Percentiles rank a stretch among this genome's conserved stretches.
Conservation (phyloP, 179 eudicot genomes). For the Drosera spatulata region DNA sequence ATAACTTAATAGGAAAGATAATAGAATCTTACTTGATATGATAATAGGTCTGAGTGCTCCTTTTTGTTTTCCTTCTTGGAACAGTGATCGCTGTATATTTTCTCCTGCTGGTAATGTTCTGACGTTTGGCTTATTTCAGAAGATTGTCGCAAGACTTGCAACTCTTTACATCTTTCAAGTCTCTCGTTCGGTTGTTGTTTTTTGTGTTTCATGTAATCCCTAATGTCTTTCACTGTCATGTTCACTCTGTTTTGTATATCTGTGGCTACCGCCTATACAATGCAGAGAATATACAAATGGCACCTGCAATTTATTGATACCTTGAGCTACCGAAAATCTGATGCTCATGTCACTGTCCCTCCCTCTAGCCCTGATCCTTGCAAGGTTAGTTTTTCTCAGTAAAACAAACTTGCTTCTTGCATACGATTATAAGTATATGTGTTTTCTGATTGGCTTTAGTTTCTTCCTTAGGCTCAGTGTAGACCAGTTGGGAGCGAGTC, state of each 20-base stretch:
- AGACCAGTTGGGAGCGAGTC: constrained; percentile 28
- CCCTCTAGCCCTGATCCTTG: constrained; percentile 3
- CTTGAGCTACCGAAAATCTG: constrained; percentile 7
- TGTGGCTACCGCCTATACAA: constrained; percentile 2
- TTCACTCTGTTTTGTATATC: not conserved
- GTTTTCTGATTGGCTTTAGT: constrained; percentile 6
- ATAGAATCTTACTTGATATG: too few species aligned
- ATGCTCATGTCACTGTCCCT: not conserved
- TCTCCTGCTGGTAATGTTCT: too few species aligned
- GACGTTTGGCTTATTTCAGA: too few species aligned
- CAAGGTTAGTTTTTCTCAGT: constrained; percentile 12
- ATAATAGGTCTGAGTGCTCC: too few species aligned
- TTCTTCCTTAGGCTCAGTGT: constrained; percentile 18
- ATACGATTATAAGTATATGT: not conserved
- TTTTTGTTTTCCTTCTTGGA: too few species aligned
- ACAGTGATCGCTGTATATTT: too few species aligned
- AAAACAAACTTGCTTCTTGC: not conserved
- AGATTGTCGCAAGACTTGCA: too few species aligned
- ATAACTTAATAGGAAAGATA: too few species aligned
- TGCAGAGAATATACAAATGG: constrained; percentile 27
- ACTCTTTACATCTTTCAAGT: too few species aligned
- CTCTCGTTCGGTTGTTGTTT: too few species aligned
- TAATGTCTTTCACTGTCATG: too few species aligned
- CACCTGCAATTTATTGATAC: constrained; percentile 18
- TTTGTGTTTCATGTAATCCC: too few species aligned